Percentiles rank a stretch among this genome's conserved stretches.
Evolutionary conservation across 1,139 yeast genomes (phyloP).

Genomic region (Hemisphaericaspora subhashii): DNA sequence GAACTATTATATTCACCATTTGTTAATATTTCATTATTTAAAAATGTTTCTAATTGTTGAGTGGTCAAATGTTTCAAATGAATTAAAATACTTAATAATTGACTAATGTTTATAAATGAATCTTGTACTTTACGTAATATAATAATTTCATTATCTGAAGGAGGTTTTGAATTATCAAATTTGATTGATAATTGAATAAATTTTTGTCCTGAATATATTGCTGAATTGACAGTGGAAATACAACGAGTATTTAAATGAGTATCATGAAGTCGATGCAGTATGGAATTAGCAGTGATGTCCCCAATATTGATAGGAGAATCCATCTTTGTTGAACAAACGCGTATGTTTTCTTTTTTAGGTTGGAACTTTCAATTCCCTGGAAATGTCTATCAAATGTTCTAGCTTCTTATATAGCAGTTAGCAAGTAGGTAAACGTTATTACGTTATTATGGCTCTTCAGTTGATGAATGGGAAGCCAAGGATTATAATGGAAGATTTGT

Average conservation of each 20-base stretch:
- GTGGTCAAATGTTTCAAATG: constrained; percentile 27
- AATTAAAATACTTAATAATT: constrained; percentile 35
- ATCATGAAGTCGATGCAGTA: constrained; percentile 35
- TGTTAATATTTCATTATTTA: constrained; percentile 34
- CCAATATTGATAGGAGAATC: constrained; percentile 49
- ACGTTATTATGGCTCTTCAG: no score
- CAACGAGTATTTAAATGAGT: constrained; percentile 34
- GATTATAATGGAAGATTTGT: no score
- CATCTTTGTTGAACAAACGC: constrained; percentile 21
- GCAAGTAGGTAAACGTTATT: no score
- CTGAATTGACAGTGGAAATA: constrained; percentile 27
- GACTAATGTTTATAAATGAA: constrained; percentile 43
- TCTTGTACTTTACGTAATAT: constrained; percentile 47
- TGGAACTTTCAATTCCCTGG: no score
- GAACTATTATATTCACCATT: constrained; percentile 30
- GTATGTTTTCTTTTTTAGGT: background rate
- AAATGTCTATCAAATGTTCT: no score
- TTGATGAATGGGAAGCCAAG: no score
- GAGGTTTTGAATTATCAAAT: constrained; percentile 13
- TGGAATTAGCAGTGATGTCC: constrained; percentile 45
- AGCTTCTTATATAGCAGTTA: no score
- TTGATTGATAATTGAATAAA: constrained; percentile 36
- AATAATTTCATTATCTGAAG: constrained; percentile 15
- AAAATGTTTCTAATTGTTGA: constrained; percentile 29
- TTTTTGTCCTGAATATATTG: constrained; percentile 39